Evolutionary conservation across 805 yeast species (phyloP), one percentile per base, ranked within the genome.

Genomic region (Jamesozyma rosinii): DNA sequence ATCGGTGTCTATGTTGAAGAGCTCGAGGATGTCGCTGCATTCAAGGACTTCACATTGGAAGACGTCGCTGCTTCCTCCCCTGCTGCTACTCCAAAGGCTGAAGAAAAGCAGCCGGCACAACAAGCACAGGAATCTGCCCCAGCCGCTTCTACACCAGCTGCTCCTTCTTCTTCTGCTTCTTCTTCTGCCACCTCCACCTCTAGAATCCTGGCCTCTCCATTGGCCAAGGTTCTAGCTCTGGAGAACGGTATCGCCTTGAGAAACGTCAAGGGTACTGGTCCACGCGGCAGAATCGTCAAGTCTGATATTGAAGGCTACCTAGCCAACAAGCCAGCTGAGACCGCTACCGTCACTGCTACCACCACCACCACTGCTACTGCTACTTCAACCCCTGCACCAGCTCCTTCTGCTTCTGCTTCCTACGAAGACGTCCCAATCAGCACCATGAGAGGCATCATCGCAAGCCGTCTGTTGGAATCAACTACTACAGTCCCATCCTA

Each of bases 1-100:
- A 84, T 92, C 64, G 98, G 95, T 49, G 96, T 92, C 35, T 90
- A 84, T 65, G 97, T 90, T 43, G 96, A 90, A 69, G 84, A 87
- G 24, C 74, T 75, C 49, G 79, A 57, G 37, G 95, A 85, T 58
- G 96, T 92, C 47, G 72, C 79, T 29, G 97, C 97, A 14, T 92
- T 92, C 63, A 84, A 78, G 53, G 79, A 76, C 56, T 92, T 87
- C 74, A 81, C 94, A 38, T 87, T 77, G 32, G 96, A 85, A 57
- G 94, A 92, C 20, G 62, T 74, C 29, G 32, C 39, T 4, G 20
- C 33, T 4, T n/a, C 24, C 3, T 59, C 60, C 32, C 44, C 64
- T 22, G 46, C 49, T 32, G 49, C 39, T 20, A 45, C 49, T 33
- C 48, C 39, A 17, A 18, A 44, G 8, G 44, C 54, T n/a, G 42